Evolutionary conservation across 2,329 filamentous ascomycete genomes (phyloP), one percentile per base, ranked within the genome.

Genomic region (Penicillium aurantiogriseum): DNA sequence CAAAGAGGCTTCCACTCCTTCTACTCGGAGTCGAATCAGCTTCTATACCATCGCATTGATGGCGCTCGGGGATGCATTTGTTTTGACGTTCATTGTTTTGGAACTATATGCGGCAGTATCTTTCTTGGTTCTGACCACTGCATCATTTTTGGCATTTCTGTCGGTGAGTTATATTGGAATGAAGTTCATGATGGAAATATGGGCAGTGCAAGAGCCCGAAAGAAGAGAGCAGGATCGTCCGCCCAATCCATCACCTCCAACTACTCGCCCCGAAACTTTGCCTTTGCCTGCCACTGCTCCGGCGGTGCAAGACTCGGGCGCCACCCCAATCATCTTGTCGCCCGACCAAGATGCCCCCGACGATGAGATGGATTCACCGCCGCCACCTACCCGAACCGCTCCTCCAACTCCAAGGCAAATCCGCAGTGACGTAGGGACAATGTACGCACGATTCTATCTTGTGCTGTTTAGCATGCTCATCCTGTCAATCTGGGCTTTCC

Each of bases 121-220:
- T 0, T 85, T 84, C 61, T 70, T 86, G 33, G 76, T 83, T 17
- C 70, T 87, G 53, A 79, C 84, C 17, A 79, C 79, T 2, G 79
- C 81, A 27, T 81, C 81, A 2, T 88, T 87, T 66, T 69, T 88
- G 19, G 79, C 83, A 1, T 82, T 87, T 60, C 79, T 86, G 48
- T 83, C 82, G 17, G 83, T 86, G 25, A 81, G 82, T 56, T 84
- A 84, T 67, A 83, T 87, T 55, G 84, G 85, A 33, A 85, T 88
- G 76, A 82, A 84, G 51, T 88, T 88, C 63, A 76, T 88, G 66
- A 83, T 86, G 76, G 85, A 87, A 52, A 85, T 88, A n/a, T 88
- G 85, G 85, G 79, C 80, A 21, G 82, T 86, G 2, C 85, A 88
- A 67, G 81, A 72, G 13, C 75, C 75, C 15, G 75, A 77, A 60